Evolutionary conservation across 192 early-diverging fungal species (phyloP), one percentile per base, ranked within the genome.

Genomic region (Lobosporangium transversale): DNA sequence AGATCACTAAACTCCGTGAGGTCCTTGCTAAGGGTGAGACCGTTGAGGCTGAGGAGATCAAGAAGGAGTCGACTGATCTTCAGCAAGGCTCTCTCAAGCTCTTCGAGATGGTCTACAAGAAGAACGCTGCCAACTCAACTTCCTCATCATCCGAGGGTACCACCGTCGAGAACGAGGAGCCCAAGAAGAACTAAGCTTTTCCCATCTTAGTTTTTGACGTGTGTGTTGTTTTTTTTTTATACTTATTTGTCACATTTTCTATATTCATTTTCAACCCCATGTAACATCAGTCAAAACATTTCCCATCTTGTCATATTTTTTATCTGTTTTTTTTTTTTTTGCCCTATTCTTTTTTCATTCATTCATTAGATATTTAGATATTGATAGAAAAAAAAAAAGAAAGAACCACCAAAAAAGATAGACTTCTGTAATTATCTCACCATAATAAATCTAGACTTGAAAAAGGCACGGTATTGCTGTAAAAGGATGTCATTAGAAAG

Each of bases 101-200:
- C 53, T 98, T 98, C 73, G 94, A 98, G 89, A 89, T 94, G 89
- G 93, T 94, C 36, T 97, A 98, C 90, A 94, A 97, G 91, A 89
- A 90, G 69, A 71, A 71, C 69, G 69, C 69, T 52, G 69, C 69
- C 48, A 70, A 69, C 32, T 31, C 55, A 3, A 17, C 60, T 21
- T 50, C 69, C 15, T 62, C 68, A 20, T 70, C 68, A 24, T 58
- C 69, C 60, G 60, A 71, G 35, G 61, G 61, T 33, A 62, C 69
- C 69, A 71, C 69, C 54, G 69, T 71, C 42, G 69, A 71, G 11
- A 71, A 71, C 60, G 60, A 70, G 68, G 68, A 71, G 54, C 69
- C 69, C 54, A 71, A 71, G 69, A 71, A 71, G 69, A 71, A 63
- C 61, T 62, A 71, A 63, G 54, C 47, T 18, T 30, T 11, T 3